phyloP scores from a whole-genome alignment of 73 alveolate genomes.

The Paramecium tetraurelia region DNA sequence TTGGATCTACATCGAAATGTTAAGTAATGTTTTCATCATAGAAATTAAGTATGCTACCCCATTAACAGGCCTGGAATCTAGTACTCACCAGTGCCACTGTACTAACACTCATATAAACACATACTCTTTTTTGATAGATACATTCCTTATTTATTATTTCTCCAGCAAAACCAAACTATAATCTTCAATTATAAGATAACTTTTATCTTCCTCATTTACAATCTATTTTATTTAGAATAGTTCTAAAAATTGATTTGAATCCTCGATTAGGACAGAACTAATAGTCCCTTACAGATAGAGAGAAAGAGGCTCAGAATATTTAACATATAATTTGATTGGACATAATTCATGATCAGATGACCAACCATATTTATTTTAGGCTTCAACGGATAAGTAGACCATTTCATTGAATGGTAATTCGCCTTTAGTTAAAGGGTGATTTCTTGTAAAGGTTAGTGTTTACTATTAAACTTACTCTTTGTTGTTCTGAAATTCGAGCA shows the following conservation, averaged over 20 bases:
- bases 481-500: not conserved
- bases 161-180: not conserved
- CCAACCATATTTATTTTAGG: constrained; percentile 17
- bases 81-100: not conserved
- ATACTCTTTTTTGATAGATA: not conserved
- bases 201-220: not conserved
- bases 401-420: not conserved
- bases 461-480: not conserved
- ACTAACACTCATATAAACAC: not conserved
- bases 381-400: not conserved
- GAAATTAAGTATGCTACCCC: not conserved
- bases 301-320: not conserved
- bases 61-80: constrained; percentile 13
- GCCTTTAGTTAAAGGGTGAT: not conserved
- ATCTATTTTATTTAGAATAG: not conserved
- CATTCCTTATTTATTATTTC: not conserved
- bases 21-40: not conserved
- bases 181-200: not conserved
- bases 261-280: not conserved
- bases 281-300: not conserved
- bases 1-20: not conserved
- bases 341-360: not conserved
- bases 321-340: not conserved
- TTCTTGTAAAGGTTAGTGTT: not conserved
- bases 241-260: not conserved